phyloP scores from a whole-genome alignment of 371 early-diverging fungal genomes.

The Blastocladiella emersonii region DNA sequence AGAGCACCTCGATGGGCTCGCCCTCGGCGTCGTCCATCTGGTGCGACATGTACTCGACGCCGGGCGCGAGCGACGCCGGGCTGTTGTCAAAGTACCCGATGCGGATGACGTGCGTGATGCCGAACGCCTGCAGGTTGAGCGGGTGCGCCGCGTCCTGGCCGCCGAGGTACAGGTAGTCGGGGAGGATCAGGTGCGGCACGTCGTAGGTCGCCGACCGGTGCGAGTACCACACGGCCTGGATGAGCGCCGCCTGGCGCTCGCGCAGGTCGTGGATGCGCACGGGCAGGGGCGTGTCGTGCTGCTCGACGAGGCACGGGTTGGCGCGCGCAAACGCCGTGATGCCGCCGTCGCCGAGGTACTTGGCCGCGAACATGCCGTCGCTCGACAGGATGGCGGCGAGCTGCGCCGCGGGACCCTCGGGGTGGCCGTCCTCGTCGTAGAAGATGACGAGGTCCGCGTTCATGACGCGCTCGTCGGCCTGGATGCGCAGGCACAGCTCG shows the following conservation, averaged over 20 bases:
- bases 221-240: conserved; percentile 16
- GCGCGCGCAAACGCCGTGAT: not conserved
- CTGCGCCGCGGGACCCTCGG: not conserved
- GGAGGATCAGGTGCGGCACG: conserved; percentile 16
- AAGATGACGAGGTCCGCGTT: conserved; percentile 5
- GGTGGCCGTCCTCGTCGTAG: not conserved
- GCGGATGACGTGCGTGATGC: conserved; percentile 21
- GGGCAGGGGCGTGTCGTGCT: not conserved
- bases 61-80: not conserved
- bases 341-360: not conserved
- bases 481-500: not conserved
- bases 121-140: not conserved
- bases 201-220: conserved; percentile 14
- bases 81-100: conserved; percentile 11
- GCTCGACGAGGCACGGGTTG: not conserved
- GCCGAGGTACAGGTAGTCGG: conserved; percentile 19
- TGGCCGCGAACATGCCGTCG: not conserved
- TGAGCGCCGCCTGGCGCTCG: conserved; percentile 8
- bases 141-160: conserved; percentile 8
- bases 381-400: not conserved
- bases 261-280: not conserved
- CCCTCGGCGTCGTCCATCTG: conserved; percentile 19
- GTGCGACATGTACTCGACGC: conserved; percentile 17
- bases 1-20: conserved; percentile 17
- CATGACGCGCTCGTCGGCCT: conserved; percentile 4